These are phyloP conservation scores for Trametopsis cervina DNA, from an alignment of 768 basidiomycete species.

Conservation along the genomic window DNA sequence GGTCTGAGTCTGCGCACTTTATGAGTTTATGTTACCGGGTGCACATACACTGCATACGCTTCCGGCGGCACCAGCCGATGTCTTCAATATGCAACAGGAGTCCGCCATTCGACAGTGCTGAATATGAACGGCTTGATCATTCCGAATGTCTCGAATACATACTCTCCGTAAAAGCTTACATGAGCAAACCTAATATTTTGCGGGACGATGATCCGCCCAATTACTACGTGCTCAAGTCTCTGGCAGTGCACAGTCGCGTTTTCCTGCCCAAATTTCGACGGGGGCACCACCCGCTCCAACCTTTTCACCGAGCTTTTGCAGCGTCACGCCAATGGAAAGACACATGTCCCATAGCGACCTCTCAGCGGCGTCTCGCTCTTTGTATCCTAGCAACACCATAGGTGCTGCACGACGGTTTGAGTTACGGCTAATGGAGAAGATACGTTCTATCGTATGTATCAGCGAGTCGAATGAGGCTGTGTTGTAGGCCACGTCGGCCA, in stretches of 20 bases:
- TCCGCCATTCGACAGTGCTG: too few relatives aligned
- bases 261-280: constrained; percentile 58
- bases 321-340: constrained; percentile 41
- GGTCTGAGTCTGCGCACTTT: too few relatives aligned
- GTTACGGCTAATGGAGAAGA: constrained; percentile 30
- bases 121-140: too few relatives aligned
- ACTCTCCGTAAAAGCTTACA: too few relatives aligned
- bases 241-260: background rate
- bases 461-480: constrained; percentile 78
- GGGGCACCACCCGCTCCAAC: constrained; percentile 55
- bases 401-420: constrained; percentile 23
- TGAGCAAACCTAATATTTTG: too few relatives aligned
- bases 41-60: too few relatives aligned
- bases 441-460: constrained; percentile 51
- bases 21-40: too few relatives aligned
- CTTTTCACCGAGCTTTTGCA: constrained; percentile 48
- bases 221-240: too few relatives aligned
- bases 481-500: constrained; percentile 94
- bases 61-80: too few relatives aligned
- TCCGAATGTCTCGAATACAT: too few relatives aligned
- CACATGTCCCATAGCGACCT: constrained; percentile 65
- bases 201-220: too few relatives aligned
- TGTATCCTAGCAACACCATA: constrained; percentile 71
- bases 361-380: constrained; percentile 77
- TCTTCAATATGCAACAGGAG: too few relatives aligned